phyloP scores from a whole-genome alignment of 129 eudicot genomes.

The Apium graveolens region DNA sequence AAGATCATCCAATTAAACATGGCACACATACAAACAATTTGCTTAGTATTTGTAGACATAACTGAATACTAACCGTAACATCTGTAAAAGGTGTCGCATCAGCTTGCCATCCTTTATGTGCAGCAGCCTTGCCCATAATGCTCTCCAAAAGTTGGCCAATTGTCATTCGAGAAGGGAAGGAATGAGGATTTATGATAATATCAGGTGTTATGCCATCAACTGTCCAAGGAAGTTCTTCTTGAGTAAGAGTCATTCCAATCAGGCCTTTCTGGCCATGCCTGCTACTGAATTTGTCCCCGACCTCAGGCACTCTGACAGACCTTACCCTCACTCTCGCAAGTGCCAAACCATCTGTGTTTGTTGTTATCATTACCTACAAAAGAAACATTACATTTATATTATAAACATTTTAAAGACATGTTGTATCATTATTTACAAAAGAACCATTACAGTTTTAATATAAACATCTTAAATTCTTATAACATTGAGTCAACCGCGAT shows the following conservation, averaged over 20 bases:
- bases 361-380: no score
- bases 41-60: background rate
- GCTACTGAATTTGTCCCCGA: slow-evolving; percentile 50
- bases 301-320: background rate
- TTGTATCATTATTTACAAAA: no score
- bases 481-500: no score
- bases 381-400: no score
- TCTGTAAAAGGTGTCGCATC: slow-evolving; percentile 56
- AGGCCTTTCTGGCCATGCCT: slow-evolving; percentile 50
- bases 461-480: no score
- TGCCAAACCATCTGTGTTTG: no score
- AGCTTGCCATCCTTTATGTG: slow-evolving; percentile 27
- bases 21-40: no score
- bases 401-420: no score
- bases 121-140: slow-evolving; percentile 38
- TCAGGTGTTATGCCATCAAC: slow-evolving; percentile 33
- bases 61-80: slow-evolving; percentile 34
- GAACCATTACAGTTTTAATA: no score
- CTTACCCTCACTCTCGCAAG: no score
- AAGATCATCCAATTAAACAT: background rate
- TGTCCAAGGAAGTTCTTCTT: slow-evolving; percentile 45
- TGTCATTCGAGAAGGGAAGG: slow-evolving; percentile 41
- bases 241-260: slow-evolving; percentile 34
- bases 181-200: slow-evolving; percentile 43
- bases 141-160: slow-evolving; percentile 40